Percentiles rank a stretch among this genome's conserved stretches.
Conservation (phyloP, 257 asterid genomes). For the Gentiana straminea region DNA sequence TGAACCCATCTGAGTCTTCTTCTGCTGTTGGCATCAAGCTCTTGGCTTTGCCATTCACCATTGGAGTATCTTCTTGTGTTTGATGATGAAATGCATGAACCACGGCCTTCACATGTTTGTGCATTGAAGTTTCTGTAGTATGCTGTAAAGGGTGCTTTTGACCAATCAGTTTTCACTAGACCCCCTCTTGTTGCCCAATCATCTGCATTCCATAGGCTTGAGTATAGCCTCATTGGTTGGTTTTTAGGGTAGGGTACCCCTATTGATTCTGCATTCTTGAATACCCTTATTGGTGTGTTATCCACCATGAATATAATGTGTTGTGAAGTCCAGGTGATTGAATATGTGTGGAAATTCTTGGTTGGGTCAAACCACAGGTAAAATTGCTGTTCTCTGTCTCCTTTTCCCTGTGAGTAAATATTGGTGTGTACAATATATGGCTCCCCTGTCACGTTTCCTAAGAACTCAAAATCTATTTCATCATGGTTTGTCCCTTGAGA, state of each 20-base stretch:
- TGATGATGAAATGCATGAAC: slow-evolving; percentile 8
- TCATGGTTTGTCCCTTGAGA: slow-evolving; percentile 75
- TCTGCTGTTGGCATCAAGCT: slow-evolving; percentile 56
- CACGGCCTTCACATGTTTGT: slow-evolving; percentile 23
- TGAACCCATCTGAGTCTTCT: slow-evolving; percentile 88
- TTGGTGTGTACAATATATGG: slow-evolving; percentile 79
- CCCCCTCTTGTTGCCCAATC: slow-evolving; percentile 97
- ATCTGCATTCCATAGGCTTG: slow-evolving; percentile 84
- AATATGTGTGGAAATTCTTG: slow-evolving; percentile 66
- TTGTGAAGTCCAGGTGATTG: slow-evolving; percentile 55
- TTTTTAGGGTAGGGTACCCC: slow-evolving; percentile 66
- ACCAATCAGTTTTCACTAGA: slow-evolving; percentile 65
- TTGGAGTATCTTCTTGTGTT: slow-evolving; percentile 23
- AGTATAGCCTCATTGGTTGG: slow-evolving; percentile 81
- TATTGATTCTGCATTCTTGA: slow-evolving; percentile 53
- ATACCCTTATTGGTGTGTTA: slow-evolving; percentile 70
- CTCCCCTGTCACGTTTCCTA: slow-evolving; percentile 56
- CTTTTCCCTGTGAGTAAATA: slow-evolving; percentile 59
- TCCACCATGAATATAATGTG: slow-evolving; percentile 76
- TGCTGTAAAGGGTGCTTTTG: slow-evolving; percentile 78
- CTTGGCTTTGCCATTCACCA: slow-evolving; percentile 47
- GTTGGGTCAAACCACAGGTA: slow-evolving; percentile 88
- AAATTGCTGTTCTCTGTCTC: slow-evolving; percentile 74
- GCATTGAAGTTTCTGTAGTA: slow-evolving; percentile 55
- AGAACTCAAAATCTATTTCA: slow-evolving; percentile 79